These are phyloP conservation scores for Amanita fuliginea DNA, from an alignment of 768 basidiomycete species.

Conservation along the genomic window DNA sequence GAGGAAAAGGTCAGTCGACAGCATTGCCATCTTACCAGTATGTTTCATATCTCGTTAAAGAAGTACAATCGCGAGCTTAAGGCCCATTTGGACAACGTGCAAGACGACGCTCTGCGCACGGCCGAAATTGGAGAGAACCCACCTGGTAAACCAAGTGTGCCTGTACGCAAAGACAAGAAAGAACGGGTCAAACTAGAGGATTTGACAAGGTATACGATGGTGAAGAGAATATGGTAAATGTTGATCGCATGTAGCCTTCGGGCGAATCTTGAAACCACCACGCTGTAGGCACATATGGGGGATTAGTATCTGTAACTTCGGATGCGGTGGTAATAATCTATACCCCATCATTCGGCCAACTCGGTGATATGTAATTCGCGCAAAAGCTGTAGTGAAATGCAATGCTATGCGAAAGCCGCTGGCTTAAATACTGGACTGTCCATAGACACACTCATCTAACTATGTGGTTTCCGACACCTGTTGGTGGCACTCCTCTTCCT, in stretches of 20 bases:
- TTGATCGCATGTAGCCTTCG: too few relatives aligned
- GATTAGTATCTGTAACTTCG: too few relatives aligned
- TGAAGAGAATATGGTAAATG: conserved; percentile 70
- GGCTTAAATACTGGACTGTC: not conserved
- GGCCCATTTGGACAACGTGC: conserved; percentile 51
- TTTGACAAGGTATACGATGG: conserved; percentile 91
- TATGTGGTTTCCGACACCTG: conserved; percentile 26
- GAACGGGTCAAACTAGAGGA: conserved; percentile 67
- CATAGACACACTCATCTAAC: not conserved
- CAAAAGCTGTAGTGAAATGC: not conserved
- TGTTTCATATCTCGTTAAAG: conserved; percentile 20
- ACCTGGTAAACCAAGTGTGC: conserved; percentile 29
- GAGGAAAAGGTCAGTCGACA: conserved; percentile 60
- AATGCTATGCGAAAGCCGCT: too few relatives aligned
- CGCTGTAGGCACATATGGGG: too few relatives aligned
- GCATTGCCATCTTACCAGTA: not conserved
- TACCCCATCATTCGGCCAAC: too few relatives aligned
- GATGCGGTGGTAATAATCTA: too few relatives aligned
- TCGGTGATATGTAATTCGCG: too few relatives aligned
- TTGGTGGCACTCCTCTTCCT: conserved; percentile 29
- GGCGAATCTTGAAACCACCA: too few relatives aligned
- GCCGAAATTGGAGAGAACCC: conserved; percentile 67
- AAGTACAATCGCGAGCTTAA: conserved; percentile 78
- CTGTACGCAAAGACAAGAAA: conserved; percentile 21
- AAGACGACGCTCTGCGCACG: conserved; percentile 56